These are phyloP conservation scores for Citrullus amarus DNA, from an alignment of 306 rosid genomes.

Conservation along the genomic window DNA sequence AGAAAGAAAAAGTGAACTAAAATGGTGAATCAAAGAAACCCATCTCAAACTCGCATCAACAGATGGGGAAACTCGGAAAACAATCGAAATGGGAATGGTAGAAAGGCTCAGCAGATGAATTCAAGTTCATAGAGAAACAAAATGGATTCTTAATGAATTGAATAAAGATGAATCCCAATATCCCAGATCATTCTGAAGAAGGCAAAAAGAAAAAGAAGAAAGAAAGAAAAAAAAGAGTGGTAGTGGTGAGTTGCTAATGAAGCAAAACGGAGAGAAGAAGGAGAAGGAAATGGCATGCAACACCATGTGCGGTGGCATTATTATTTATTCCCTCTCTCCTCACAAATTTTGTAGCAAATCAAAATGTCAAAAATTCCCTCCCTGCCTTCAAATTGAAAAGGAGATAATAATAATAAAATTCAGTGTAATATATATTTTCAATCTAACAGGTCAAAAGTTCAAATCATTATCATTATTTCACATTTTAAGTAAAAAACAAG, in stretches of 20 bases:
- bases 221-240: not conserved
- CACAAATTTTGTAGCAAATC: not conserved
- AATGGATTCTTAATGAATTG: not conserved
- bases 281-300: not conserved
- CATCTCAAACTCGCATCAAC: not conserved
- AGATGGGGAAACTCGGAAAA: not conserved
- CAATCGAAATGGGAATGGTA: not conserved
- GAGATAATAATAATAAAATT: too few relatives aligned
- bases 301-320: not conserved
- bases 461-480: too few relatives aligned
- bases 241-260: not conserved
- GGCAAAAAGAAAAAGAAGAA: not conserved
- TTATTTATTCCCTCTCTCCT: not conserved
- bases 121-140: not conserved
- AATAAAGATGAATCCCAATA: not conserved
- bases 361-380: not conserved
- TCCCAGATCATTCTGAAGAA: not conserved
- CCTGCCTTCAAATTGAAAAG: not conserved
- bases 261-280: not conserved
- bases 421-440: too few relatives aligned
- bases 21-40: slow-evolving; percentile 5
- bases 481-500: too few relatives aligned
- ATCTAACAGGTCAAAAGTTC: too few relatives aligned
- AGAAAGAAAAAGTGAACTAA: not conserved
- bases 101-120: not conserved